A percentile compares a stretch with the other conserved stretches of the same genome.
These are phyloP conservation scores for Claviceps humidiphila DNA, from an alignment of 2,329 filamentous ascomycete genomes.

Conservation along the genomic window DNA sequence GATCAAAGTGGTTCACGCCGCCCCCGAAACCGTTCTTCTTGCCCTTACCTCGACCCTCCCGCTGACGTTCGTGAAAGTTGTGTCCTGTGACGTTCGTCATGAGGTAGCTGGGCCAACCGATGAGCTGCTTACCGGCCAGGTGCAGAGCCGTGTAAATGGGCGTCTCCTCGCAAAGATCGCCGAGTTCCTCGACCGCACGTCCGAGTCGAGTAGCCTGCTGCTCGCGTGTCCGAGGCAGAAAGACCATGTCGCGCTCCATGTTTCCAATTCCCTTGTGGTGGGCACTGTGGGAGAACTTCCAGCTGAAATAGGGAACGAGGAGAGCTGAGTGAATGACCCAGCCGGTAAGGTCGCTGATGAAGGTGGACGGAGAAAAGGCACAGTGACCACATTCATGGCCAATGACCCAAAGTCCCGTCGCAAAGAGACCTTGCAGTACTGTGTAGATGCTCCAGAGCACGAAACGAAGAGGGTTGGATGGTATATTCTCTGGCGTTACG, in stretches of 20 bases:
- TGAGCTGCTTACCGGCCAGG: slow-evolving; percentile 72
- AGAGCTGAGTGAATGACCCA: slow-evolving; percentile 83
- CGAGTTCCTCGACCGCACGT: slow-evolving; percentile 63
- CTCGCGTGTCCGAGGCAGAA: slow-evolving; percentile 84
- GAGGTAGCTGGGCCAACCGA: slow-evolving; percentile 90
- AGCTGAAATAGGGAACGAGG: slow-evolving; percentile 95
- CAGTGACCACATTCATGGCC: slow-evolving; percentile 97
- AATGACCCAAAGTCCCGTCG: slow-evolving; percentile 88
- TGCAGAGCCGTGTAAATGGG: slow-evolving; percentile 65
- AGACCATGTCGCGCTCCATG: slow-evolving; percentile 98
- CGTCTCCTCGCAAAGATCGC: slow-evolving; percentile 88
- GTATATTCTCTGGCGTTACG: slow-evolving; percentile 72
- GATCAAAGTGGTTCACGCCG: slow-evolving; percentile 93
- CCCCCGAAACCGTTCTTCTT: slow-evolving; percentile 70
- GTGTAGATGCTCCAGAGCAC: slow-evolving; percentile 55
- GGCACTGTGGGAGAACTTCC: slow-evolving; percentile 98
- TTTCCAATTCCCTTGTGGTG: slow-evolving; percentile 98
- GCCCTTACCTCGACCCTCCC: slow-evolving; percentile 84
- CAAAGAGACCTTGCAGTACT: slow-evolving; percentile 81
- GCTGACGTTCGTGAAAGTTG: slow-evolving; percentile 82
- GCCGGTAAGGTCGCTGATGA: slow-evolving; percentile 81
- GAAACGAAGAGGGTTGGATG: slow-evolving; percentile 52
- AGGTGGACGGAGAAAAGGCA: slow-evolving; percentile 86
- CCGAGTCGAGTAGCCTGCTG: slow-evolving; percentile 66
- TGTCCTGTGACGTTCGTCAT: slow-evolving; percentile 89